Evolutionary conservation across 2,329 filamentous ascomycete genomes (phyloP), one percentile per base, ranked within the genome.

Genomic region (Pseudogymnoascus sp.): DNA sequence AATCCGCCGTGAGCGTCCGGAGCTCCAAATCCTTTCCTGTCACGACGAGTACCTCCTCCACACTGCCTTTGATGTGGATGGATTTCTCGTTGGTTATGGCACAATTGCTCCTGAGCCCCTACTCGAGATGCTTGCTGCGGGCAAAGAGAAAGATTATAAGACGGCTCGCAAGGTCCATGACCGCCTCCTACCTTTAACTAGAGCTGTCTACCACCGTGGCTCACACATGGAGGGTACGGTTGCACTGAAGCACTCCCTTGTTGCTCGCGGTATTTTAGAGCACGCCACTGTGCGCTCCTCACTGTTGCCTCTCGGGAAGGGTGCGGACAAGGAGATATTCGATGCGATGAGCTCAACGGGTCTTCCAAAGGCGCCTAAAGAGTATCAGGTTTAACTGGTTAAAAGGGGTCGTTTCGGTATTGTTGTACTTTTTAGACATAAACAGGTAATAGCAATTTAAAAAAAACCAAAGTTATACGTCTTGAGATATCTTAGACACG

Each of bases 181-280:
- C 65, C 74, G 74, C 66, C 71, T 82, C 1, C 70, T 82, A 2
- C 80, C 79, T 1, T 73, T 82, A 0, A 82, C 80, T 1, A 80
- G 80, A 71, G 77, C 76, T n/a, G 79, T 82, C 0, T 82, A 82
- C 66, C 80, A 82, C 68, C 77, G 79, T 5, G 80, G 80, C 8
- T 81, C 79, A 8, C 80, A 82, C 63, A 82, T 82, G 80, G 80
- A 82, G 70, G 80, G 80, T 2, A 82, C 79, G 1, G 79, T 81
- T 2, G 77, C 77, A 3, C 66, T 82, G 21, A 82, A 82, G 71
- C 79, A 81, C 63, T 79, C 79, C 12, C 70, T 82, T 27, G 78
- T 82, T 25, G 79, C 79, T 9, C 69, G 80, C 9, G 80, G 80
- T 1, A 80, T 81, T 35, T 64, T 81, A 10, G 71, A 74, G 10